phyloP scores from a whole-genome alignment of 139 green algal species.

The Desmodesmus armatus region DNA sequence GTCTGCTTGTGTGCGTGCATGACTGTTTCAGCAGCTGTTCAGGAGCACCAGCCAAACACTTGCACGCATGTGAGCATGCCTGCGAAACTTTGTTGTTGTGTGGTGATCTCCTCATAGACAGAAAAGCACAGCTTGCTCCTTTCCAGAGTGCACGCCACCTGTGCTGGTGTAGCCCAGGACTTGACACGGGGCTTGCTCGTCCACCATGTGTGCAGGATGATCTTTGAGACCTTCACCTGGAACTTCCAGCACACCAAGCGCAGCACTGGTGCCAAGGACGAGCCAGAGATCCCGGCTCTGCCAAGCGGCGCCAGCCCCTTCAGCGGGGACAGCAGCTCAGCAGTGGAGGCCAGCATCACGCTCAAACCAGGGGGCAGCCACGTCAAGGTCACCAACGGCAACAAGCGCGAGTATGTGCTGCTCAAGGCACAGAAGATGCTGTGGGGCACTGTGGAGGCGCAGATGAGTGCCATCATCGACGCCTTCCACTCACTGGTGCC shows the following conservation, averaged over 20 bases:
- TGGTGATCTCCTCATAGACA: too few species aligned
- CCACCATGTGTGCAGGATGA: slow-evolving; percentile 58
- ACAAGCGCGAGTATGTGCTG: slow-evolving; percentile 76
- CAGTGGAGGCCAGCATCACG: slow-evolving; percentile 56
- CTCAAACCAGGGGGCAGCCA: slow-evolving; percentile 69
- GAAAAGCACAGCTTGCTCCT: too few species aligned
- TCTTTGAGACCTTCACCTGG: slow-evolving; percentile 74
- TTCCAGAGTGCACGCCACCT: background rate
- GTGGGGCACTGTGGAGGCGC: slow-evolving; percentile 67
- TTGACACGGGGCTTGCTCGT: too few species aligned
- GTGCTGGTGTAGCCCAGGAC: background rate
- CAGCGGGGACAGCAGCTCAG: slow-evolving; percentile 43
- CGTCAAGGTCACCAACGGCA: slow-evolving; percentile 61
- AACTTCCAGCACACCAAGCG: slow-evolving; percentile 62
- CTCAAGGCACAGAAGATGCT: slow-evolving; percentile 79
- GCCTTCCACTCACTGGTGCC: slow-evolving; percentile 71
- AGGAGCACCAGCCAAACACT: too few species aligned
- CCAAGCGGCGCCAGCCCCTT: slow-evolving; percentile 45
- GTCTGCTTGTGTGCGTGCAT: background rate
- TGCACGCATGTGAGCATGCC: too few species aligned
- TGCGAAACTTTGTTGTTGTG: too few species aligned
- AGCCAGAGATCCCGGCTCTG: slow-evolving; percentile 50
- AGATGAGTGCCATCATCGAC: slow-evolving; percentile 71
- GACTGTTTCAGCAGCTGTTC: background rate
- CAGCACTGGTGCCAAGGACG: slow-evolving; percentile 30